Percentiles rank a stretch among this genome's conserved stretches.
phyloP scores from a whole-genome alignment of 495 filamentous ascomycete species.

The Hypoxylon crocopeplum region DNA sequence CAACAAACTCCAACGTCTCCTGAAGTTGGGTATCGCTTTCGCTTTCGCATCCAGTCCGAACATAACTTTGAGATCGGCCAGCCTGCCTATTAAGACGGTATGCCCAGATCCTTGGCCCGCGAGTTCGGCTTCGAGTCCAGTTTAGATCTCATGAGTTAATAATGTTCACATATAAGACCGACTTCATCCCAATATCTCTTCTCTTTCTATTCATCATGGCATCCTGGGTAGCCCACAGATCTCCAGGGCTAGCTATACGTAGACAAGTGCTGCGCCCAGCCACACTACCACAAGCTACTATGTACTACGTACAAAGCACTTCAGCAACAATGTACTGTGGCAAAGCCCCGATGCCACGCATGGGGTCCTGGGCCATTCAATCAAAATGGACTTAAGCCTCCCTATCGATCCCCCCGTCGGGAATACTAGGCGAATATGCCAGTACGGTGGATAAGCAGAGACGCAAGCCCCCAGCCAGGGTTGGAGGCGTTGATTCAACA shows the following conservation, averaged over 20 bases:
- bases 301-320: conserved; percentile 2
- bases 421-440: conserved; percentile 9
- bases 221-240: no score
- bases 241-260: no score
- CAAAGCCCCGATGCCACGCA: conserved; percentile 18
- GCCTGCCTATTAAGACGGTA: background rate
- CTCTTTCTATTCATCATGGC: background rate
- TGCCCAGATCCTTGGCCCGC: conserved; percentile 13
- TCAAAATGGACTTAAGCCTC: conserved; percentile 8
- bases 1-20: background rate
- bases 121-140: conserved; percentile 4
- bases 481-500: background rate
- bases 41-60: conserved; percentile 20
- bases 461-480: background rate
- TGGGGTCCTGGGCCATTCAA: conserved; percentile 9
- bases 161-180: conserved; percentile 19
- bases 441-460: background rate
- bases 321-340: conserved; percentile 29
- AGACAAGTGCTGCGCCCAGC: no score
- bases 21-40: conserved; percentile 19
- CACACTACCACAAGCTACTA: conserved; percentile 1
- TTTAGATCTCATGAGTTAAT: background rate
- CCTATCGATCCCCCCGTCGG: background rate
- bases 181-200: background rate
- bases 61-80: conserved; percentile 15